These are phyloP conservation scores for Ganoderma multipileum DNA, from an alignment of 1,284 basidiomycete genomes.

Conservation along the genomic window DNA sequence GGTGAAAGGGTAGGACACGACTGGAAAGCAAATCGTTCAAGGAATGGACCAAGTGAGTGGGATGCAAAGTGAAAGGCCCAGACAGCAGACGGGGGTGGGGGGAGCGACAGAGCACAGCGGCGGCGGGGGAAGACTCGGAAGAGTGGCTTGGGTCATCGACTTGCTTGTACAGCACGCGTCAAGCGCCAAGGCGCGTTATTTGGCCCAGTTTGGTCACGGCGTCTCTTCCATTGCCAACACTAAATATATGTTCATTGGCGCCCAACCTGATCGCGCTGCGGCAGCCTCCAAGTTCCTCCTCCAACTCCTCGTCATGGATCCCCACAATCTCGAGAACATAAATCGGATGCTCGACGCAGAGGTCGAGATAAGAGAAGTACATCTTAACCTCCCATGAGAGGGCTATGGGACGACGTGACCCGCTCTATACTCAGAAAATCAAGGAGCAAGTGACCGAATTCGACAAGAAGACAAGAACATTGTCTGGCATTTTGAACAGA, in stretches of 20 bases:
- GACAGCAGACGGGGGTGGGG: background rate
- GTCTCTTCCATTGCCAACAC: background rate
- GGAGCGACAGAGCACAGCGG: background rate
- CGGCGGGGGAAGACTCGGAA: background rate
- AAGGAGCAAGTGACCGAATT: slow-evolving; percentile 74
- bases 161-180: slow-evolving; percentile 14
- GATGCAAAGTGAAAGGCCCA: background rate
- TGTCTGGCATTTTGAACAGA: slow-evolving; percentile 72
- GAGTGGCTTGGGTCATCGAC: no score
- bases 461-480: slow-evolving; percentile 73
- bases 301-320: slow-evolving; percentile 55
- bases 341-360: slow-evolving; percentile 61
- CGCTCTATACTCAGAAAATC: slow-evolving; percentile 62
- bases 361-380: slow-evolving; percentile 58
- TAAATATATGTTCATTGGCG: slow-evolving; percentile 7
- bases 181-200: slow-evolving; percentile 24
- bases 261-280: slow-evolving; percentile 14
- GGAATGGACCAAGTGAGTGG: background rate
- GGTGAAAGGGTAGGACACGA: background rate
- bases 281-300: slow-evolving; percentile 2
- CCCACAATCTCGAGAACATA: slow-evolving; percentile 57
- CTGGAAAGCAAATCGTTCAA: background rate
- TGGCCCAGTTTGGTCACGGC: slow-evolving; percentile 14
- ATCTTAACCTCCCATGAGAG: slow-evolving; percentile 2
- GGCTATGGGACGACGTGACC: background rate